Base-by-base conservation (phyloP, 2,329 filamentous ascomycete genomes). In the Anisogramma anomala region DNA sequence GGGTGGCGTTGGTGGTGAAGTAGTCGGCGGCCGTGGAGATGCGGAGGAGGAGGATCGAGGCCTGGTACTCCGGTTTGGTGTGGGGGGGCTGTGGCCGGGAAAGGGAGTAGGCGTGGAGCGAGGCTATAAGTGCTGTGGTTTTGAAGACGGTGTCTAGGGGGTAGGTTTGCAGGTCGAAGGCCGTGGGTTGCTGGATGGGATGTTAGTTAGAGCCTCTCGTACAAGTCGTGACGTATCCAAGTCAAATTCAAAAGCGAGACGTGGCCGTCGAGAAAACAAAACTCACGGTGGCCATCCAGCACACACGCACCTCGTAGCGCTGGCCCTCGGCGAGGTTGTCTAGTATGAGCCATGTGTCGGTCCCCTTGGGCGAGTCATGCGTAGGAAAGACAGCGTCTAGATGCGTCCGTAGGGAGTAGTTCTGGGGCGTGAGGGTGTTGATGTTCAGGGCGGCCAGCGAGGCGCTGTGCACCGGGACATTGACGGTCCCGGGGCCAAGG, bases 261-360 rank as follows among this genome's bases (percentile, higher is more conserved):
- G n/a, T n/a, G n/a, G n/a, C n/a, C n/a, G n/a, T n/a, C n/a, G n/a
- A n/a, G n/a, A n/a, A 6, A 34, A 17, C 7, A 35, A 32, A 23
- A 71, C 83, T 62, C 71, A 94, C 89, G 46, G 82, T 91, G 30
- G 91, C 91, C 46, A 86, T 72, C 88, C 89, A 98, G 64, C 89
- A 96, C 45, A 95, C 71, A 41, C 91, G 79, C 36, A 94, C 73
- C 66, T 98, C 91, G 68, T 96, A 95, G 50, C 87, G 74, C 54
- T 82, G 80, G 9, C 77, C 75, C 26, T 76, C 71, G n/a, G 63
- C 68, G 41, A 98, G 68, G 25, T 70, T 65, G 42, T 82, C 73
- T 5, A 98, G 72, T 6, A 89, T 64, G 50, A 87, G 74, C 91
- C 91, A 96, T 20, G 82, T 80, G 38, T 79, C 68, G 9, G 67